A percentile compares a stretch with the other conserved stretches of the same genome.
These are phyloP conservation scores for Podaxis rugospora DNA, from an alignment of 768 basidiomycete genomes.

Conservation along the genomic window DNA sequence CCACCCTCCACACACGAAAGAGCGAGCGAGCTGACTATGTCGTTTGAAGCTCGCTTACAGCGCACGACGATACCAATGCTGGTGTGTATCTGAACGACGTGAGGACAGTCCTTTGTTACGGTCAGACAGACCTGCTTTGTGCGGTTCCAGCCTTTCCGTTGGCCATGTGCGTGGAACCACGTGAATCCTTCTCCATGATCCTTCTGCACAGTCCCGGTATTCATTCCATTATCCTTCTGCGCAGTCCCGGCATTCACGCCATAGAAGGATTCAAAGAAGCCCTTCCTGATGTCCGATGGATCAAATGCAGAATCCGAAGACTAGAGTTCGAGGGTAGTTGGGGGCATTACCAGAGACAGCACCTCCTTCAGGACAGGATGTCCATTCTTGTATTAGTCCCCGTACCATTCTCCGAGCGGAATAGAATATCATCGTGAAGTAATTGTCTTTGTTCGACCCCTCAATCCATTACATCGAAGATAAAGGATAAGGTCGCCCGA, in stretches of 20 bases:
- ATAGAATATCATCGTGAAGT: constrained; percentile 49
- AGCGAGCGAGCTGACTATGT: constrained; percentile 39
- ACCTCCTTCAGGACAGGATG: constrained; percentile 28
- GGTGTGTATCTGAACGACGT: constrained; percentile 63
- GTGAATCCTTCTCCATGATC: background rate
- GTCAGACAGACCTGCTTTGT: constrained; percentile 49
- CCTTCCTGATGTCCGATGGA: constrained; percentile 48
- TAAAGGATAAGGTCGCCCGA: constrained; percentile 37
- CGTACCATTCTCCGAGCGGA: constrained; percentile 43
- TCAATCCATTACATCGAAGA: constrained; percentile 56
- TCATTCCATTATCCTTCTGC: constrained; percentile 59
- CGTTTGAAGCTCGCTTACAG: background rate
- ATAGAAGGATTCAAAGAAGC: constrained; percentile 65
- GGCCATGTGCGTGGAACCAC: constrained; percentile 17
- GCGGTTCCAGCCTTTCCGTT: constrained; percentile 62
- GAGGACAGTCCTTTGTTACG: constrained; percentile 35
- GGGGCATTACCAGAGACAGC: too few relatives aligned
- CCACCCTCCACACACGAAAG: constrained; percentile 71
- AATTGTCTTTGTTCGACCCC: constrained; percentile 55
- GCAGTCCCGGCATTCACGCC: constrained; percentile 65
- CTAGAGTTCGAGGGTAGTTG: too few relatives aligned
- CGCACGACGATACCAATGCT: constrained; percentile 47
- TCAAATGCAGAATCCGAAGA: constrained; percentile 19
- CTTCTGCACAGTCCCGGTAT: constrained; percentile 66
- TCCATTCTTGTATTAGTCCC: constrained; percentile 58